These are phyloP conservation scores for Helicocarpus griseus DNA, from an alignment of 2,329 filamentous ascomycete genomes.

Conservation along the genomic window DNA sequence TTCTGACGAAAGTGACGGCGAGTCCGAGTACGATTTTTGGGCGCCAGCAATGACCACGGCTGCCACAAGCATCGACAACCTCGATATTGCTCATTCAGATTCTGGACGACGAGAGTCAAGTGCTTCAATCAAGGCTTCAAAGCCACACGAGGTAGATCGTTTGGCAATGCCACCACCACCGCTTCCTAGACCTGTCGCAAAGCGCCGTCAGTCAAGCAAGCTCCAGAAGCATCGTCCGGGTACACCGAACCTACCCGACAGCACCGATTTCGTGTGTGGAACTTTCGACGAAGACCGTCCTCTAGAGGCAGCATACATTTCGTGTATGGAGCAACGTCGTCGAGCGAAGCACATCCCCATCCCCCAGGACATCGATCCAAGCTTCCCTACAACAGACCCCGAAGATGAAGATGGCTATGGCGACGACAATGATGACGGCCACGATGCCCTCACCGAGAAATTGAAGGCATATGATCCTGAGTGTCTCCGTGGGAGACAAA, in stretches of 20 bases:
- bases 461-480: constrained; percentile 59
- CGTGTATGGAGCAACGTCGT: constrained; percentile 70
- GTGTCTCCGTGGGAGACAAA: constrained; percentile 34
- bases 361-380: constrained; percentile 96
- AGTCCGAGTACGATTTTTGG: constrained; percentile 58
- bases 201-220: constrained; percentile 30
- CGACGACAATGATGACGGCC: constrained; percentile 43
- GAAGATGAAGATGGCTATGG: constrained; percentile 73
- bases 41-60: constrained; percentile 37
- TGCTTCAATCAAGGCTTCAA: constrained; percentile 45
- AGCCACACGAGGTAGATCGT: constrained; percentile 2
- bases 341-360: constrained; percentile 70
- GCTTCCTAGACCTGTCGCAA: constrained; percentile 18
- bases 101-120: constrained; percentile 41
- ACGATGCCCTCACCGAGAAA: constrained; percentile 50
- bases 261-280: constrained; percentile 97
- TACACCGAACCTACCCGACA: constrained; percentile 83
- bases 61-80: constrained; percentile 45
- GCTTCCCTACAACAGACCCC: constrained; percentile 88
- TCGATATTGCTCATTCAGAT: constrained; percentile 38
- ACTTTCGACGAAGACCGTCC: constrained; percentile 92
- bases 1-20: constrained; percentile 56
- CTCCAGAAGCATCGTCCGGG: constrained; percentile 51
- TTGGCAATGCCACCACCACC: not conserved
- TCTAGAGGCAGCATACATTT: constrained; percentile 86